These are phyloP conservation scores for Phytophthora idaei DNA, from an alignment of 352 stramenopile genomes.

Conservation along the genomic window DNA sequence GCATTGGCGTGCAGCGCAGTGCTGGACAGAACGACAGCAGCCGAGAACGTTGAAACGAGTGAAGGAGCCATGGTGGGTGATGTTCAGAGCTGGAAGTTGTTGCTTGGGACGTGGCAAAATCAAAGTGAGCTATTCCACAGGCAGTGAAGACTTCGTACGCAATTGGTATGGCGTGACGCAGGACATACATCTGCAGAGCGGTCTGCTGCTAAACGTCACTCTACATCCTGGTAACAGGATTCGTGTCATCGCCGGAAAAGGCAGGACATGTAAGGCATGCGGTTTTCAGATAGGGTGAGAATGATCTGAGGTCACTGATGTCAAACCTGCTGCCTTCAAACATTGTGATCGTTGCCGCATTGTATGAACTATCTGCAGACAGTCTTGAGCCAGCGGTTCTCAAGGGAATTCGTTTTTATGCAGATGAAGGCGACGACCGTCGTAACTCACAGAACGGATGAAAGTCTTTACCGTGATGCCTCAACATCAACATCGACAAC, in stretches of 20 bases:
- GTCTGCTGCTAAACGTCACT: constrained; percentile 21
- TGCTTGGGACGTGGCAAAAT: constrained; percentile 18
- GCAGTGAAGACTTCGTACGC: neutral
- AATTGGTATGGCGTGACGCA: neutral
- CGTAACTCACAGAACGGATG: neutral
- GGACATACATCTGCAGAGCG: neutral
- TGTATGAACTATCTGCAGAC: too few relatives aligned
- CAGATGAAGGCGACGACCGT: constrained; percentile 7
- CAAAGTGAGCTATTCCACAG: constrained; percentile 14
- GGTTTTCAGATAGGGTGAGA: constrained; percentile 22
- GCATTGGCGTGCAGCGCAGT: constrained; percentile 9
- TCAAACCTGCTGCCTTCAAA: constrained; percentile 28
- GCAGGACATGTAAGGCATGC: constrained; percentile 21
- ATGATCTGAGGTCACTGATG: neutral
- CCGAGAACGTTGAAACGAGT: constrained; percentile 28
- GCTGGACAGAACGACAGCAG: constrained; percentile 28
- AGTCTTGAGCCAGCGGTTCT: neutral
- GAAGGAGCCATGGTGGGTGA: constrained; percentile 14
- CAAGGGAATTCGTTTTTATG: constrained; percentile 4
- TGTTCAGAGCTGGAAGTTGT: neutral
- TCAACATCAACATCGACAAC: too few relatives aligned
- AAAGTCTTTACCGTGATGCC: neutral
- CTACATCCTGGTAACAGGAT: constrained; percentile 12
- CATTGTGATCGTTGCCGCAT: too few relatives aligned
- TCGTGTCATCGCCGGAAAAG: constrained; percentile 29